Percentiles rank a stretch among this genome's conserved stretches.
These are phyloP conservation scores for Podospora fimiseda DNA, from an alignment of 495 filamentous ascomycete species.

Conservation along the genomic window DNA sequence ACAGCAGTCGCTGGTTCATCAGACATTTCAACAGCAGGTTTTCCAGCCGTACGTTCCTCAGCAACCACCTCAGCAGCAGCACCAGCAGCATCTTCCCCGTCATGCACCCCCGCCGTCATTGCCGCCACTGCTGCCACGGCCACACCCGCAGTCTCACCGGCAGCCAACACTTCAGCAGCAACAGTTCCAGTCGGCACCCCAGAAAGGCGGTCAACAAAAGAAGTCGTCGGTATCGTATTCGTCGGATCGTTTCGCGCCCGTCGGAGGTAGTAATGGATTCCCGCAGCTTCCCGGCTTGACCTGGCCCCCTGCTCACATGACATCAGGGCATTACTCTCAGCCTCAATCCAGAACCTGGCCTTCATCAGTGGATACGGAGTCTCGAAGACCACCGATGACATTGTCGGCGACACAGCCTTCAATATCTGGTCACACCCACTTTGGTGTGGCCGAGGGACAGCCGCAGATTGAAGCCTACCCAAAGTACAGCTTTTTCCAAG, in stretches of 20 bases:
- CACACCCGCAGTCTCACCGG: too few species aligned
- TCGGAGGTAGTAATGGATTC: constrained; percentile 38
- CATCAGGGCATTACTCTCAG: constrained; percentile 30
- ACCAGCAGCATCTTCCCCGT: constrained; percentile 7
- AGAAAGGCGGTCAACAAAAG: constrained; percentile 15
- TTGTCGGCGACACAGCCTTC: constrained; percentile 23
- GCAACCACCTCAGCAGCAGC: constrained; percentile 1
- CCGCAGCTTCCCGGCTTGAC: constrained; percentile 31
- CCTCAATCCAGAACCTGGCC: constrained; percentile 25
- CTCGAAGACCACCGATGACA: constrained; percentile 24
- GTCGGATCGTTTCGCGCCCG: constrained; percentile 31
- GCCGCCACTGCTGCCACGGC: too few species aligned
- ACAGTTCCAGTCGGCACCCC: constrained; percentile 17
- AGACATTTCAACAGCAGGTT: constrained; percentile 10
- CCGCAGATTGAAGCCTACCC: constrained; percentile 23
- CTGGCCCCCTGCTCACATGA: constrained; percentile 34
- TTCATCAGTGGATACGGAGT: constrained; percentile 18
- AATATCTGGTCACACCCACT: constrained; percentile 15
- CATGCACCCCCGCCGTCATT: too few species aligned
- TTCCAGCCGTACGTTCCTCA: constrained; percentile 5
- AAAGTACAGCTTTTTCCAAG: constrained; percentile 49
- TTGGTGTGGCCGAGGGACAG: constrained; percentile 15
- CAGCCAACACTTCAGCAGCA: constrained; percentile 10
- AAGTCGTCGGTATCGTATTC: constrained; percentile 18
- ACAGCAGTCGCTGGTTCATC: constrained; percentile 8